phyloP scores from a whole-genome alignment of 1,284 basidiomycete genomes.

The Boletus subluridellus region DNA sequence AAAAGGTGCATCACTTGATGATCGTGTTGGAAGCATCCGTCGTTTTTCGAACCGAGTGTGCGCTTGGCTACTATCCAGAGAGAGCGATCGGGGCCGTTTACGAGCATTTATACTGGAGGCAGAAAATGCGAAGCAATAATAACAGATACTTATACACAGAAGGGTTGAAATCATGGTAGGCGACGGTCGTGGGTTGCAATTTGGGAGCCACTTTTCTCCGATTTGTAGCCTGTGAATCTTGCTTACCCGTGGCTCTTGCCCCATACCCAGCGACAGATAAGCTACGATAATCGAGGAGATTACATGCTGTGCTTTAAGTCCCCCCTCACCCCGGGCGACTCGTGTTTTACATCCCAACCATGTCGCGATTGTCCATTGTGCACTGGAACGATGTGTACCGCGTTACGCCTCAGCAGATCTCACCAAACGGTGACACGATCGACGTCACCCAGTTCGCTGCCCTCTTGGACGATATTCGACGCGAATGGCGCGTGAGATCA shows the following conservation, averaged over 20 bases:
- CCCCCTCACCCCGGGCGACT: not conserved
- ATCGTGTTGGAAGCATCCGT: no score
- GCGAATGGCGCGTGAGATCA: conserved; percentile 46
- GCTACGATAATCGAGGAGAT: no score
- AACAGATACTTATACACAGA: no score
- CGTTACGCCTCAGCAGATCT: conserved; percentile 65
- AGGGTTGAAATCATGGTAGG: no score
- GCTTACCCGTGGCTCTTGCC: not conserved
- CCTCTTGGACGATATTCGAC: conserved; percentile 56
- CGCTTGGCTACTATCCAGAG: no score
- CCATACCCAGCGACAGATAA: conserved; percentile 8
- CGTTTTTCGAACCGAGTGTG: no score
- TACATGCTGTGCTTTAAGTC: no score
- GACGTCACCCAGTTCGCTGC: conserved; percentile 74
- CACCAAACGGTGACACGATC: conserved; percentile 54
- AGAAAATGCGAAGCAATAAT: no score
- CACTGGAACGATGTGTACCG: conserved; percentile 81
- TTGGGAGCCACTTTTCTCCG: not conserved
- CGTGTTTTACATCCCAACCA: conserved; percentile 6
- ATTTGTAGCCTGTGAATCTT: not conserved
- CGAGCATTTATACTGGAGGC: no score
- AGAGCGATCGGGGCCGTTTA: no score
- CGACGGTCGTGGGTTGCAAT: not conserved
- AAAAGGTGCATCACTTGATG: no score
- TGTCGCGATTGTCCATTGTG: conserved; percentile 35